phyloP scores from a whole-genome alignment of 2,329 filamentous ascomycete species.

The Calonectria crousiana region DNA sequence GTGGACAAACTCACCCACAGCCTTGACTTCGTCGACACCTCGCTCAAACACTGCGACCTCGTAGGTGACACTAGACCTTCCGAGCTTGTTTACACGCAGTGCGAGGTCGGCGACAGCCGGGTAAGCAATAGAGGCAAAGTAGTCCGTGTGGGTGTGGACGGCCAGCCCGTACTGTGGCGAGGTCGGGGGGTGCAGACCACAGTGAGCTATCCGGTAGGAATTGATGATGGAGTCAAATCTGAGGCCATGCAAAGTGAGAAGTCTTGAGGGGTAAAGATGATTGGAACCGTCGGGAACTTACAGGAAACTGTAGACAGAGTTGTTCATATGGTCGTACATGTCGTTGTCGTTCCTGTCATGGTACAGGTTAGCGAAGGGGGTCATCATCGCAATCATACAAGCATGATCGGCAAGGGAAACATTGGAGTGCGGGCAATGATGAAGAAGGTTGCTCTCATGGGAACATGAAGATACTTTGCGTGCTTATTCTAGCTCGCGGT shows the following conservation, averaged over 20 bases:
- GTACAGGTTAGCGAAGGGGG: conserved; percentile 31
- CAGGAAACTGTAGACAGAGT: conserved; percentile 87
- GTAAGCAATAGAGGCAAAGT: conserved; percentile 84
- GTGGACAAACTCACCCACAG: conserved; percentile 88
- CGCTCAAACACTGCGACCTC: conserved; percentile 89
- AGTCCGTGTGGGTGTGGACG: conserved; percentile 88
- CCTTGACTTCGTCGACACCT: conserved; percentile 77
- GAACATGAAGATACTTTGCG: neutral
- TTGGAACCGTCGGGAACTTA: conserved; percentile 49
- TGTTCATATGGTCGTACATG: conserved; percentile 96
- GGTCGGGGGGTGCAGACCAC: conserved; percentile 77
- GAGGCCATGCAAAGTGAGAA: conserved; percentile 7
- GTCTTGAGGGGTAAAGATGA: neutral
- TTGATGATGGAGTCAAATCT: conserved; percentile 93
- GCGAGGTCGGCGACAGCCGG: conserved; percentile 86
- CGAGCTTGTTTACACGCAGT: conserved; percentile 85
- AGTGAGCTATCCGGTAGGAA: conserved; percentile 84
- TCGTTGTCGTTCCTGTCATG: conserved; percentile 85
- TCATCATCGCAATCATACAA: neutral
- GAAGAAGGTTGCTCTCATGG: neutral
- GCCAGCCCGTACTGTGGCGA: conserved; percentile 84
- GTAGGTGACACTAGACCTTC: conserved; percentile 88
- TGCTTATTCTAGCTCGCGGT: neutral
- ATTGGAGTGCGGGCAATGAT: neutral
- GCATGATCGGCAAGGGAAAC: neutral